Conservation (phyloP, 1,284 basidiomycete genomes). For the Moniliophthora roreri region DNA sequence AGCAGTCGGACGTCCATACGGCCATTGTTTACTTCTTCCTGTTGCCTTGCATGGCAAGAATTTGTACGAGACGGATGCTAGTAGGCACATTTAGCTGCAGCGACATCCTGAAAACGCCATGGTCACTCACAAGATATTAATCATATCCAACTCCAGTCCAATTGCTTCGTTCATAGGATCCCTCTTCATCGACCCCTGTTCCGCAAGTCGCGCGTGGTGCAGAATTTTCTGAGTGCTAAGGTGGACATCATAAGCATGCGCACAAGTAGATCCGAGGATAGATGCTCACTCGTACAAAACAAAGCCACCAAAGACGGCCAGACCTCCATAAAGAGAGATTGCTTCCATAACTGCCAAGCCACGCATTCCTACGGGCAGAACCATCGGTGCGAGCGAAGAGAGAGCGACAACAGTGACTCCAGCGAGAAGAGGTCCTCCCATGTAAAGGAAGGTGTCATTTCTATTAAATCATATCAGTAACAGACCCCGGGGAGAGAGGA, state of each 20-base stretch:
- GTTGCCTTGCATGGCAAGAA: slow-evolving; percentile 68
- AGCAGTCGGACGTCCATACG: too few relatives aligned
- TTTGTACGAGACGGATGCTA: slow-evolving; percentile 81
- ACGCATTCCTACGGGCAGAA: slow-evolving; percentile 79
- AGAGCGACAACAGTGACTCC: slow-evolving; percentile 87
- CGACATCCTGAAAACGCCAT: slow-evolving; percentile 1
- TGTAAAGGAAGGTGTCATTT: slow-evolving; percentile 83
- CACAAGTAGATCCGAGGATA: too few relatives aligned
- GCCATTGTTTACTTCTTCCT: slow-evolving; percentile 43
- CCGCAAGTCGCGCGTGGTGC: slow-evolving; percentile 72
- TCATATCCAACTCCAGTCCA: slow-evolving; percentile 81
- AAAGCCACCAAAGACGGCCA: slow-evolving; percentile 87
- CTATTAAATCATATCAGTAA: slow-evolving; percentile 31
- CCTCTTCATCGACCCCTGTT: slow-evolving; percentile 62
- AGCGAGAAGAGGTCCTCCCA: slow-evolving; percentile 83
- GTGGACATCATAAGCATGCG: slow-evolving; percentile 13
- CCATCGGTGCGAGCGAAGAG: slow-evolving; percentile 84
- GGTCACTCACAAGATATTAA: slow-evolving; percentile 76
- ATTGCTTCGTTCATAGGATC: slow-evolving; percentile 84
- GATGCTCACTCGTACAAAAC: slow-evolving; percentile 78
- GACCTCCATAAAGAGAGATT: slow-evolving; percentile 81
- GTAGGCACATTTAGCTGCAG: slow-evolving; percentile 11
- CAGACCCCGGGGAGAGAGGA: neutral
- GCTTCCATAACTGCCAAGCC: slow-evolving; percentile 77
- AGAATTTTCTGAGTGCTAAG: slow-evolving; percentile 80